Evolutionary conservation across 208 protist genomes (phyloP), one percentile per base, ranked within the genome.

Genomic region (Wallacemonas rigidus): DNA sequence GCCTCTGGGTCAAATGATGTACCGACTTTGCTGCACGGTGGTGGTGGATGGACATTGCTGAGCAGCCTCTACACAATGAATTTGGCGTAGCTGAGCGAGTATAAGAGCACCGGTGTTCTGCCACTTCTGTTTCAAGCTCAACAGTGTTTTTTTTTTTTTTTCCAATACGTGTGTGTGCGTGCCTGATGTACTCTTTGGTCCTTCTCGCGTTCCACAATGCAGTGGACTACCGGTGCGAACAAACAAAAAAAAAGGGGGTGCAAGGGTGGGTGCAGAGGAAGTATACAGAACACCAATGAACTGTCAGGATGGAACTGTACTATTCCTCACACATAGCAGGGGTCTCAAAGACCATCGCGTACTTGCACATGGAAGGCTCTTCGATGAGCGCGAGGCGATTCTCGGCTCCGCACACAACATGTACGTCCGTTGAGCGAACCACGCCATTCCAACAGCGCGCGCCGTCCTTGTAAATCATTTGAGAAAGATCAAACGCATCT

Each of bases 351-450:
- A 89, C 77, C 79, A 95, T 85, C 53, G 44, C 56, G 70, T 95
- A 95, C n/a, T 69, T 78, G 69, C 90, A 95, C 79, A 90, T 83
- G 40, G 82, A 79, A 39, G 86, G 88, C 72, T 95, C 88, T 35
- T 91, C 86, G 3, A 88, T 69, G n/a, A 73, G 45, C 0, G 72
- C 48, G 5, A 93, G 67, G 36, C 82, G 82, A 67, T 90, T 89
- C 44, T 91, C 83, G 1, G 78, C 60, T 38, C 86, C 88, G 50
- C 90, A 95, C 0, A 92, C 79, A 3, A 93, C 67, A 39, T 84
- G 81, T 17, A 95, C 79, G 39, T 90, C 85, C 0, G 74, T 83
- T 1, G 64, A 67, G n/a, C 88, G 83, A 12, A 9, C 36, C 15
- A 69, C 53, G 15, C 80, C 79, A 60, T 85, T 89, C 86, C 88